Evolutionary conservation across 805 yeast genomes (phyloP), one percentile per base, ranked within the genome.

Genomic region (Ogataea nitratoaversa): DNA sequence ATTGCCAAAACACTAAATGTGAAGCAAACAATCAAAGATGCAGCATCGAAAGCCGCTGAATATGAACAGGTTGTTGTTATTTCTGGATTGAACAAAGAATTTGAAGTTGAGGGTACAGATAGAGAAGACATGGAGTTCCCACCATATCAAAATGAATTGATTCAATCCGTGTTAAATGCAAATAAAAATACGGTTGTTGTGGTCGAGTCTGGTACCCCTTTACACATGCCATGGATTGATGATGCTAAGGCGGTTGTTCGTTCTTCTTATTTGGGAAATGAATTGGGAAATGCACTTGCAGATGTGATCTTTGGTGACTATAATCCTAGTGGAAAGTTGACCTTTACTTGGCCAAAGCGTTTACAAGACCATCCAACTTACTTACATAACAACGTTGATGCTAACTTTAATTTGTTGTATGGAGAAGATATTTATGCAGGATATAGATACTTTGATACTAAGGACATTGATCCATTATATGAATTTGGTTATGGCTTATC

Each of bases 401-500:
- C 57, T 48, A 70, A 64, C 35, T 70, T 70, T 1, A 44, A 48
- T 24, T 70, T 72, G 11, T 62, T 57, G 32, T 56, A 55, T 20
- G 46, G 53, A 12, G 65, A 73, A 18, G 79, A 72, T 37, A 59
- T 74, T 19, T 73, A 66, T 46, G 52, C 75, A 38, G 85, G 78
- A 54, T 79, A 80, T 62, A 61, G 77, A 36, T 73, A 70, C 51
- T 79, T 78, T 56, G 82, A 77, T 49, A 74, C 74, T 53, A 67
- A 72, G 44, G 68, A 72, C 40, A 72, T 78, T 32, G 66, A 67
- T 46, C 82, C 84, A 17, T 59, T 82, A 35, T 80, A 58, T 53
- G 82, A 76, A 44, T 80, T 80, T 57, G 85, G 84, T 3, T 76
- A 54, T 60, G 85, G 85, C 8, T 59, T 79, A 34, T 74, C 82